phyloP scores from a whole-genome alignment of 495 filamentous ascomycete genomes.

The Amorphotheca resinae region DNA sequence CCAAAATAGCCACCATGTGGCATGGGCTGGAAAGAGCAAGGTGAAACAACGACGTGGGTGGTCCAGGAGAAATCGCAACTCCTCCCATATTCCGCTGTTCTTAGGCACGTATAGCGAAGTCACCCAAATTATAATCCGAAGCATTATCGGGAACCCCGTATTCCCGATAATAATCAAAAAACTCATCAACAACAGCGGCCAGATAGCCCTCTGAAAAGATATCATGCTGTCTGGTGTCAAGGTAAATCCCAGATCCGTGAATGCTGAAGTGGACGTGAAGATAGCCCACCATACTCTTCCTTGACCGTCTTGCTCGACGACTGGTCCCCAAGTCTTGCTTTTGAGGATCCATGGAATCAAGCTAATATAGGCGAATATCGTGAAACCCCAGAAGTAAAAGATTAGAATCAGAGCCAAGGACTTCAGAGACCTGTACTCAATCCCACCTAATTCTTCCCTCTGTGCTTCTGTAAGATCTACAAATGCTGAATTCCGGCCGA shows the following conservation, averaged over 20 bases:
- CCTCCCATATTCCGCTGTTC: constrained; percentile 65
- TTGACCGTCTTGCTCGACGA: constrained; percentile 49
- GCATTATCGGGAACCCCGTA: constrained; percentile 86
- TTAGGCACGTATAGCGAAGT: constrained; percentile 42
- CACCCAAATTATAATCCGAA: constrained; percentile 81
- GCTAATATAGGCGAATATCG: constrained; percentile 56
- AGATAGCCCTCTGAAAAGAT: constrained; percentile 65
- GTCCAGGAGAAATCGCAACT: constrained; percentile 79
- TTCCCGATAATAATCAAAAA: constrained; percentile 89
- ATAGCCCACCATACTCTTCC: constrained; percentile 80
- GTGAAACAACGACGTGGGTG: constrained; percentile 94
- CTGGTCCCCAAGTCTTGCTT: constrained; percentile 37
- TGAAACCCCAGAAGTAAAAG: constrained; percentile 65
- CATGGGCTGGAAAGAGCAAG: constrained; percentile 72
- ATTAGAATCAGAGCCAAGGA: constrained; percentile 66
- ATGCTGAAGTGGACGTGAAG: constrained; percentile 72
- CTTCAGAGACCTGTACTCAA: constrained; percentile 87
- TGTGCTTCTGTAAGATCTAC: constrained; percentile 80
- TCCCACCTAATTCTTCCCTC: constrained; percentile 83
- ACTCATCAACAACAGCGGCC: constrained; percentile 59
- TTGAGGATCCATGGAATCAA: constrained; percentile 70
- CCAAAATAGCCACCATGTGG: constrained; percentile 94
- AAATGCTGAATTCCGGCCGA: constrained; percentile 86
- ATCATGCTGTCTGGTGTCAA: constrained; percentile 88
- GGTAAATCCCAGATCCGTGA: constrained; percentile 81